A percentile compares a stretch with the other conserved stretches of the same genome.
These are phyloP conservation scores for Lentinus polychrous DNA, from an alignment of 1,284 basidiomycete species.

Conservation along the genomic window DNA sequence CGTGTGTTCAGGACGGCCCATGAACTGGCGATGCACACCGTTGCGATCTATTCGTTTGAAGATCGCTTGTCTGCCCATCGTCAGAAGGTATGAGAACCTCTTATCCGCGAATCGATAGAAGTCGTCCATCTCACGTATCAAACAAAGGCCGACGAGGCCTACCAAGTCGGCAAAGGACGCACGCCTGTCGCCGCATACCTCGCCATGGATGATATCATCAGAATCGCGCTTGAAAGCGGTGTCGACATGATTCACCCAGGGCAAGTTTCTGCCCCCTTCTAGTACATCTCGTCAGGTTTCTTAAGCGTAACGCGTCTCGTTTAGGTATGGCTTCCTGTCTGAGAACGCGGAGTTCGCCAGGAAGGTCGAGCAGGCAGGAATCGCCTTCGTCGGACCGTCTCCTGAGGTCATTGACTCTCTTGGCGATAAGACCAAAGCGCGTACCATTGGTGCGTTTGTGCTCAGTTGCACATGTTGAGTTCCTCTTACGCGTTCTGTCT, in stretches of 20 bases:
- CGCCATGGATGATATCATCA: constrained; percentile 95
- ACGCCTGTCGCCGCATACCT: constrained; percentile 97
- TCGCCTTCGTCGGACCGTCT: constrained; percentile 94
- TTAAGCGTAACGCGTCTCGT: constrained; percentile 1
- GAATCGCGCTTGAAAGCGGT: constrained; percentile 90
- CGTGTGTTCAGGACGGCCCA: constrained; percentile 98
- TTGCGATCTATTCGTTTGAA: constrained; percentile 97
- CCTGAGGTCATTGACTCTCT: constrained; percentile 97
- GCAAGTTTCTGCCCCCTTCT: constrained; percentile 36
- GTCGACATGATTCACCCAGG: constrained; percentile 99
- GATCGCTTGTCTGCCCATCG: constrained; percentile 96
- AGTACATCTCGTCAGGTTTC: not conserved
- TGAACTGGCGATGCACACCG: constrained; percentile 98
- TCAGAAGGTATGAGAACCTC: constrained; percentile 67
- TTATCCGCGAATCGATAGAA: not conserved
- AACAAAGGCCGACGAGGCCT: constrained; percentile 90
- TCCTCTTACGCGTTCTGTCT: not conserved
- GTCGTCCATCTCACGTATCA: constrained; percentile 4
- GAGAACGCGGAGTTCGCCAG: constrained; percentile 96
- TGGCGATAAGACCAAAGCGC: constrained; percentile 98
- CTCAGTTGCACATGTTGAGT: not conserved
- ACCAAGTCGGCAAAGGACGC: constrained; percentile 94
- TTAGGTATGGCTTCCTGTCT: constrained; percentile 93
- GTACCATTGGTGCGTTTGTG: constrained; percentile 59
- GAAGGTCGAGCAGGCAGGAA: constrained; percentile 95